Evolutionary conservation across 208 protist genomes (phyloP), one percentile per base, ranked within the genome.

Genomic region (Leishmania guyanensis): DNA sequence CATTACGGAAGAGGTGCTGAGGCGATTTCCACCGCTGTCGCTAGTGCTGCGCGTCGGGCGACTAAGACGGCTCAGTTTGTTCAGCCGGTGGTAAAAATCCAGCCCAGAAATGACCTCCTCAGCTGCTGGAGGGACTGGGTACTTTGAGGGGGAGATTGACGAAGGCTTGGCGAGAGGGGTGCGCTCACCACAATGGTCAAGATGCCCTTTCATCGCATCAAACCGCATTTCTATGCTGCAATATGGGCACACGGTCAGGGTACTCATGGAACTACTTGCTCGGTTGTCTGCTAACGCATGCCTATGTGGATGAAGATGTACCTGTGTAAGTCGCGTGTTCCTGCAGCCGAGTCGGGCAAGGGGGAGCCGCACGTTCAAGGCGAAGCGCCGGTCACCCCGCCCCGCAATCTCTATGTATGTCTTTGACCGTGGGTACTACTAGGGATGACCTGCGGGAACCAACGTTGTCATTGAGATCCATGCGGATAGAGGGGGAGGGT

Each of bases 191-290:
- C 89, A 94, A 12, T 76, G n/a, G 17, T 79, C 56, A 65, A 91
- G 58, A 79, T 91, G 89, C 9, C 73, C 53, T 72, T 84, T 83
- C 85, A 94, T 84, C 1, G 53, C 68, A 43, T 84, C 84, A 29
- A 87, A 76, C 22, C 80, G 77, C 39, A 90, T 79, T 20, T 70
- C 77, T 0, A 83, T 76, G 46, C 88, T 87, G 69, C 89, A 94
- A 81, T 91, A 88, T 3, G 87, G 86, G 69, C 91, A 92, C 26
- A 87, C 80, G 5, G 83, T 85, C 60, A 88, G 69, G n/a, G 77
- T 88, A 69, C 75, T 89, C 86, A 91, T 89, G 26, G 43, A 73
- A 73, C 26, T 64, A 64, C 46, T 43, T 51, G 26, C 51, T 56
- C 29, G 39, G 22, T 4, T 51, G 12, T 46, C 20, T 20, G 33